phyloP scores from a whole-genome alignment of 1,284 basidiomycete species.

The Moniliella sp. region DNA sequence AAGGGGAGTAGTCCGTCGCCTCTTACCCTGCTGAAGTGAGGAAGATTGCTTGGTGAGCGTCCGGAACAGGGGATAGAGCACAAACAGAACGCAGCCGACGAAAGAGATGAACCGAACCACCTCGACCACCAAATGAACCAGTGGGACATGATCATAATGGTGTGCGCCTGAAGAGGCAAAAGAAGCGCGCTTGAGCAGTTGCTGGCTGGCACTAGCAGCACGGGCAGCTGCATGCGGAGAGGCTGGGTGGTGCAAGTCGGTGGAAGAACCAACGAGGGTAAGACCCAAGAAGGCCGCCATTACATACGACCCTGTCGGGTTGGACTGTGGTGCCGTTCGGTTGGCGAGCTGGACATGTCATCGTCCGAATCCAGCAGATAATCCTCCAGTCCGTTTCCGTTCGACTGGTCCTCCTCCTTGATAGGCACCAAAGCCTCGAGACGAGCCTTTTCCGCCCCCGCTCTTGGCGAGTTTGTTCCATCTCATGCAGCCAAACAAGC shows the following conservation, averaged over 20 bases:
- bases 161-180: no score
- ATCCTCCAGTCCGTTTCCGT: slow-evolving; percentile 14
- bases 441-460: no score
- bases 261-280: slow-evolving; percentile 16
- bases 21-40: no score
- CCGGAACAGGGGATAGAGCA: slow-evolving; percentile 11
- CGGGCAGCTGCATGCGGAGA: slow-evolving; percentile 4
- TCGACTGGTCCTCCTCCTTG: slow-evolving; percentile 9
- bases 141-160: slow-evolving; percentile 13
- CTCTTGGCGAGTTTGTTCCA: no score
- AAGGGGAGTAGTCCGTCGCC: no score
- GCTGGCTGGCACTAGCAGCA: slow-evolving; percentile 4
- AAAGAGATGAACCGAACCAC: slow-evolving; percentile 13
- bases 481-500: slow-evolving; percentile 20
- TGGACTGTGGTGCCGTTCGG: slow-evolving; percentile 2
- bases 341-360: not conserved
- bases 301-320: no score
- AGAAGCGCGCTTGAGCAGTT: no score
- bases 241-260: not conserved
- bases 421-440: no score
- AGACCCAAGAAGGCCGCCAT: slow-evolving; percentile 22
- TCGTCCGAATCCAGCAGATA: no score
- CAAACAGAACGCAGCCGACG: slow-evolving; percentile 8
- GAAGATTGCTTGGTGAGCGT: no score
- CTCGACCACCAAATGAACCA: slow-evolving; percentile 14